These are phyloP conservation scores for Bonia amplexicaulis DNA, from an alignment of 176 grass and related monocot genomes.

Conservation along the genomic window DNA sequence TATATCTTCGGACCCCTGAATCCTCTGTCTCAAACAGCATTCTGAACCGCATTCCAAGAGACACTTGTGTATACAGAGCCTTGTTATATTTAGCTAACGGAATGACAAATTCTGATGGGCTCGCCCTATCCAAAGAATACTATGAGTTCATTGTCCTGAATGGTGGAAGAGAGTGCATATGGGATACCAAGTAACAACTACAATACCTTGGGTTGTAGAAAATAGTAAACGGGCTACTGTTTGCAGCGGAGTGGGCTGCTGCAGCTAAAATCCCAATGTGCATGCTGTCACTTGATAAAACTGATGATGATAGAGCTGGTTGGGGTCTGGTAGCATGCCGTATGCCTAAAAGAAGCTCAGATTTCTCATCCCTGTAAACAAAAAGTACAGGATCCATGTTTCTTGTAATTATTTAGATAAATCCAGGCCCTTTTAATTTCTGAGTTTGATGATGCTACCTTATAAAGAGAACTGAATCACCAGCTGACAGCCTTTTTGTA, in stretches of 20 bases:
- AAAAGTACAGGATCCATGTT: constrained; percentile 25
- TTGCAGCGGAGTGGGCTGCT: constrained; percentile 87
- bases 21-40: constrained; percentile 99
- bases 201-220: constrained; percentile 96
- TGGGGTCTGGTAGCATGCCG: constrained; percentile 74
- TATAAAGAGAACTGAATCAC: constrained; percentile 96
- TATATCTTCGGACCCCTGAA: constrained; percentile 87
- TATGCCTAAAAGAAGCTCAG: constrained; percentile 93
- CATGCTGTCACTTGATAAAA: constrained; percentile 98
- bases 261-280: constrained; percentile 97
- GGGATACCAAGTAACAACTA: constrained; percentile 9
- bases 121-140: constrained; percentile 53
- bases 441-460: constrained; percentile 42
- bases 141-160: neutral
- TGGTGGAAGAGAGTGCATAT: neutral
- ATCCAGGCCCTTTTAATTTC: constrained; percentile 4
- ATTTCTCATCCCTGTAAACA: constrained; percentile 84
- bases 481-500: constrained; percentile 82
- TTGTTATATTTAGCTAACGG: constrained; percentile 97
- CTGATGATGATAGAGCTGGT: constrained; percentile 89
- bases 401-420: neutral
- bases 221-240: constrained; percentile 93
- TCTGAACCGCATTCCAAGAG: constrained; percentile 95
- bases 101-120: constrained; percentile 94
- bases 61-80: constrained; percentile 94